Evolutionary conservation across 2,329 filamentous ascomycete genomes (phyloP).

Genomic region (Ophiostoma sp.): DNA sequence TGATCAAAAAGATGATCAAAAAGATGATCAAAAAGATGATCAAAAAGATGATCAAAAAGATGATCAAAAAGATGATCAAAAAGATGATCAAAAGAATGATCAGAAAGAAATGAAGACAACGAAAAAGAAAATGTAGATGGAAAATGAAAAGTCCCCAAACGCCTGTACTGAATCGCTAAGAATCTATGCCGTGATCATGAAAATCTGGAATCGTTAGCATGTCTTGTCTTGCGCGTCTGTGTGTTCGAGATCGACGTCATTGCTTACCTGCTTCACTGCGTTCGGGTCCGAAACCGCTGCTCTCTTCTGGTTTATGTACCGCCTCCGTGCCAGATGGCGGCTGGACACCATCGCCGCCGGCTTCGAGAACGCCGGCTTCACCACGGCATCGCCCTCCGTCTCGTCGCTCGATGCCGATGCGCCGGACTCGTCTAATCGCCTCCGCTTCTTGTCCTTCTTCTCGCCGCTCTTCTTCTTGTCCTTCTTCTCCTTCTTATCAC

Average conservation of each 20-base stretch:
- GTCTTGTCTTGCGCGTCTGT: not conserved
- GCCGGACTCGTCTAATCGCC: slow-evolving; percentile 33
- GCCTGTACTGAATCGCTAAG: not conserved
- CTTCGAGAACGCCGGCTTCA: slow-evolving; percentile 39
- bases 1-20: not conserved
- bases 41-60: not conserved
- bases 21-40: not conserved
- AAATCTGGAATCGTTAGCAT: slow-evolving; percentile 24
- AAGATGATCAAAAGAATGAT: not conserved
- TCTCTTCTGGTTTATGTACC: slow-evolving; percentile 84
- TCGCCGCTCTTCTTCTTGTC: slow-evolving; percentile 29
- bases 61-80: not conserved
- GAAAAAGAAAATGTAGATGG: not conserved
- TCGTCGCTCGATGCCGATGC: slow-evolving; percentile 32
- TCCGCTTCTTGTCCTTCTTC: slow-evolving; percentile 26
- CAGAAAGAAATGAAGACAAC: not conserved
- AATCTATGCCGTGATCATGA: slow-evolving; percentile 27
- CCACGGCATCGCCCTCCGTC: slow-evolving; percentile 29
- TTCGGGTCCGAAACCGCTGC: slow-evolving; percentile 74
- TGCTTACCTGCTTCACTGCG: slow-evolving; percentile 74
- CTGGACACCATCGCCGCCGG: slow-evolving; percentile 39
- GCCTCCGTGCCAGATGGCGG: slow-evolving; percentile 68
- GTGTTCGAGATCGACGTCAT: too few relatives aligned
- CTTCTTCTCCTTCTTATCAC: slow-evolving; percentile 37
- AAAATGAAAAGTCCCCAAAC: not conserved